phyloP scores from a whole-genome alignment of 2,329 filamentous ascomycete species.

The Dactylonectria macrodidyma region DNA sequence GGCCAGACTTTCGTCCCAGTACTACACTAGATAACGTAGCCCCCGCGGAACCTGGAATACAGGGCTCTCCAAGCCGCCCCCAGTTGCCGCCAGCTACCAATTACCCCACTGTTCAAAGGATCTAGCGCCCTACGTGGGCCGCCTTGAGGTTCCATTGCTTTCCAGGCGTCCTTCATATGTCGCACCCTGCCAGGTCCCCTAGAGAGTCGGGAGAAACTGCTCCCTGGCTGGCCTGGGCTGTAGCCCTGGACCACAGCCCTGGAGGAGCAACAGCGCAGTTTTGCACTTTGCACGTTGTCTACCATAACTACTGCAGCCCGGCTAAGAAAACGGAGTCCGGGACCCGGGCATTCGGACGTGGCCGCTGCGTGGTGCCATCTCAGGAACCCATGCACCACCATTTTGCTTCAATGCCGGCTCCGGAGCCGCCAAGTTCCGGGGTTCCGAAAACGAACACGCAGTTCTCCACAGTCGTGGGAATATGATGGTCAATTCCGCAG shows the following conservation, averaged over 20 bases:
- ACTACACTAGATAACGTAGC: conserved; percentile 2
- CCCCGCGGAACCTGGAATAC: conserved; percentile 12
- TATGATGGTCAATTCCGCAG: conserved; percentile 11
- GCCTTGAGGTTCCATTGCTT: conserved; percentile 8
- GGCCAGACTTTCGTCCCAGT: conserved; percentile 13
- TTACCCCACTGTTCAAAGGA: conserved; percentile 14
- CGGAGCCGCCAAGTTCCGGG: conserved; percentile 19
- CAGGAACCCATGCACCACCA: not conserved
- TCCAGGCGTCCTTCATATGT: not conserved
- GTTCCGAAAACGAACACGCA: conserved; percentile 48
- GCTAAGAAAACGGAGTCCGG: not conserved
- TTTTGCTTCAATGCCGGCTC: conserved; percentile 6
- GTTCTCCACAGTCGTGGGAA: conserved; percentile 22
- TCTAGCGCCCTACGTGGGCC: conserved; percentile 13
- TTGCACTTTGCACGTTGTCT: not conserved
- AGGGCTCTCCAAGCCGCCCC: conserved; percentile 5
- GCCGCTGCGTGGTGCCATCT: conserved; percentile 24
- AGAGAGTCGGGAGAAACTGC: not conserved
- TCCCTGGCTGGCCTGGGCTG: not conserved
- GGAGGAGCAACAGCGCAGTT: not conserved
- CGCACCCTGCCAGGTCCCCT: not conserved
- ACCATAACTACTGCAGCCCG: not conserved
- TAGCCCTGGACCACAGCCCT: not conserved
- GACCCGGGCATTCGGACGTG: conserved; percentile 22
- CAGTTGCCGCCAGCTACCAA: conserved; percentile 16